These are phyloP conservation scores for Ammopiptanthus mongolicus DNA, from an alignment of 306 rosid genomes.

Conservation along the genomic window DNA sequence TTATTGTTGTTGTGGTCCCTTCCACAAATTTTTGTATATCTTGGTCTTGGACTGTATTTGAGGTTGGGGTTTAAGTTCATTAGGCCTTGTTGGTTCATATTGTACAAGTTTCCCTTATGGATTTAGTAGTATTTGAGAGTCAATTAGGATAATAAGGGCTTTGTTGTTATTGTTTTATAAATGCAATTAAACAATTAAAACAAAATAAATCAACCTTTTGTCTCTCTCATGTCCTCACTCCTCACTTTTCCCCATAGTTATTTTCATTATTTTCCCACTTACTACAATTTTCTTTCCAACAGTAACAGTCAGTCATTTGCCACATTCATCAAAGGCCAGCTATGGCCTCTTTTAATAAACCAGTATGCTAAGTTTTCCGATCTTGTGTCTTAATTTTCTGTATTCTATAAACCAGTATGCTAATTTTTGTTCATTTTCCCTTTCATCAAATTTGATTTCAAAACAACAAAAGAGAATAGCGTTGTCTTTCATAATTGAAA, in stretches of 20 bases:
- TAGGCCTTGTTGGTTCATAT: background rate
- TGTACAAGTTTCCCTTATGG: background rate
- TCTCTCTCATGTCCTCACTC: background rate
- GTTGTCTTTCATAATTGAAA: conserved; percentile 2
- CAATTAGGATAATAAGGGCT: background rate
- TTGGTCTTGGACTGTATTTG: background rate
- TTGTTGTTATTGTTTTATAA: background rate
- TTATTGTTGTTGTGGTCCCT: background rate
- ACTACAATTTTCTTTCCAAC: background rate
- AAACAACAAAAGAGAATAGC: background rate
- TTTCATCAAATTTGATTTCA: conserved; percentile 5
- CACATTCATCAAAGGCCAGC: conserved; percentile 6
- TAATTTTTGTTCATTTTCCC: background rate
- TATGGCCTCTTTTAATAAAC: background rate
- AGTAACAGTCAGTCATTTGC: background rate
- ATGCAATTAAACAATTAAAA: background rate
- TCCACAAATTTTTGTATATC: background rate
- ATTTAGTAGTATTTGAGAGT: background rate
- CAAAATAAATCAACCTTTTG: background rate
- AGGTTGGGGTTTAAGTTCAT: background rate
- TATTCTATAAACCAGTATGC: background rate
- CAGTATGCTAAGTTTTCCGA: background rate
- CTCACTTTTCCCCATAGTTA: background rate
- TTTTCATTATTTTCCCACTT: background rate
- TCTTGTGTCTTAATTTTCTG: background rate